These are phyloP conservation scores for Climacium dendroides DNA, from an alignment of 225 moss, liverwort and hornwort genomes.

Conservation along the genomic window DNA sequence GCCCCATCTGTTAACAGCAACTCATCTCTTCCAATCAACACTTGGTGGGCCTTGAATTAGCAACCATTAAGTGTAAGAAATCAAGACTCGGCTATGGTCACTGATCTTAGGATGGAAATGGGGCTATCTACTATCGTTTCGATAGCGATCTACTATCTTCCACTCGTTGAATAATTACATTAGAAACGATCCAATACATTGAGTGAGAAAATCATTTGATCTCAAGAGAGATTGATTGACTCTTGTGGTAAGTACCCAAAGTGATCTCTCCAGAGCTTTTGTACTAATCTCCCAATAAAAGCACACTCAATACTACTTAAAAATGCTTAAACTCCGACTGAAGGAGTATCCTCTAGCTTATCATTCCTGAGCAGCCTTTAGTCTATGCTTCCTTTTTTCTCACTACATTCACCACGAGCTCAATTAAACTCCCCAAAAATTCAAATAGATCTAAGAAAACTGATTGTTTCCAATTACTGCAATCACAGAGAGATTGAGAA, in stretches of 20 bases:
- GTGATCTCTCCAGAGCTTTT: neutral
- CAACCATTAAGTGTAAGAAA: neutral
- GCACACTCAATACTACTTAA: neutral
- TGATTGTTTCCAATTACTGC: neutral
- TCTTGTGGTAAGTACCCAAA: neutral
- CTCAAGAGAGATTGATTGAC: neutral
- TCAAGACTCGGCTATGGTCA: neutral
- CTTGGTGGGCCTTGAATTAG: neutral
- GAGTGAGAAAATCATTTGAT: neutral
- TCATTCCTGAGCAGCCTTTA: neutral
- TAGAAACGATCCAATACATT: neutral
- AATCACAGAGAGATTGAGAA: neutral
- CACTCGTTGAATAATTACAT: too few species aligned
- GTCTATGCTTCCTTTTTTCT: neutral
- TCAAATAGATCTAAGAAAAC: neutral
- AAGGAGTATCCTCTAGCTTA: neutral
- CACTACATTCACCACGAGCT: too few species aligned
- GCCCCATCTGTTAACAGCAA: neutral
- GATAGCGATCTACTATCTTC: neutral
- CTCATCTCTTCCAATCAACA: neutral
- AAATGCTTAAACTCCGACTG: neutral
- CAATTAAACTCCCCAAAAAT: neutral
- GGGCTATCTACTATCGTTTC: neutral
- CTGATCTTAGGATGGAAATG: neutral
- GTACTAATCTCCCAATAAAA: too few species aligned